Conservation (phyloP, 805 yeast species). For the Sugiyamaella lignohabitans region DNA sequence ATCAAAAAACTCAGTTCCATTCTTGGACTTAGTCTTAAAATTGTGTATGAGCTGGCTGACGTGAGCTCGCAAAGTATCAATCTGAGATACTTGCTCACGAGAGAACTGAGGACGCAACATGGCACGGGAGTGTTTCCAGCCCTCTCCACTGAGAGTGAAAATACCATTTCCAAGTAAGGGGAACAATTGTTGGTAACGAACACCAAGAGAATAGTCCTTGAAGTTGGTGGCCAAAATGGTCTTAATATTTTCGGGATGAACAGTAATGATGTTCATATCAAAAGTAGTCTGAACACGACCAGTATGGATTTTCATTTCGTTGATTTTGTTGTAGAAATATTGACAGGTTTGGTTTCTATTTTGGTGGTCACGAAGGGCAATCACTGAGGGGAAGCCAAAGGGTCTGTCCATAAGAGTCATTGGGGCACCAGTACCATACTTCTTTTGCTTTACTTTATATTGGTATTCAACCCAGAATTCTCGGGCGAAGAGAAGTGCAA, state of each 20-base stretch:
- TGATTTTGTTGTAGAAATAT: constrained; percentile 1
- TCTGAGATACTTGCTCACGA: constrained; percentile 29
- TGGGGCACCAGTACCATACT: constrained; percentile 1
- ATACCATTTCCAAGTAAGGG: constrained; percentile 34
- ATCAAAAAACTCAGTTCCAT: constrained; percentile 17
- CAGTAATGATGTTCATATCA: constrained; percentile 16
- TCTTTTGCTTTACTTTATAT: not conserved
- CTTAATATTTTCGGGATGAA: constrained; percentile 32
- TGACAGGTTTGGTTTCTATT: constrained; percentile 4
- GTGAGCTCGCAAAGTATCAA: constrained; percentile 26
- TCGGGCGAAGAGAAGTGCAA: not conserved
- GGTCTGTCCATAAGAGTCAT: constrained; percentile 2
- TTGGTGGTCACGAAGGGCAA: not conserved
- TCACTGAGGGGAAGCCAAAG: constrained; percentile 1
- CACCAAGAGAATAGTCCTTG: constrained; percentile 30
- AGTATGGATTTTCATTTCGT: not conserved
- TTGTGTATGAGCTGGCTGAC: constrained; percentile 19
- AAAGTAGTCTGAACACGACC: constrained; percentile 5
- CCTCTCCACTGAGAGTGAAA: constrained; percentile 32
- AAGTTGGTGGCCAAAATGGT: constrained; percentile 31
- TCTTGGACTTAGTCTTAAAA: not conserved
- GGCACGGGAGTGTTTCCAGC: constrained; percentile 35
- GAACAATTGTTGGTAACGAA: constrained; percentile 23
- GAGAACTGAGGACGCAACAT: constrained; percentile 34
- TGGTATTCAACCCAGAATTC: constrained; percentile 1